These are phyloP conservation scores for Xanthoconium purpureum DNA, from an alignment of 768 basidiomycete genomes.

Conservation along the genomic window DNA sequence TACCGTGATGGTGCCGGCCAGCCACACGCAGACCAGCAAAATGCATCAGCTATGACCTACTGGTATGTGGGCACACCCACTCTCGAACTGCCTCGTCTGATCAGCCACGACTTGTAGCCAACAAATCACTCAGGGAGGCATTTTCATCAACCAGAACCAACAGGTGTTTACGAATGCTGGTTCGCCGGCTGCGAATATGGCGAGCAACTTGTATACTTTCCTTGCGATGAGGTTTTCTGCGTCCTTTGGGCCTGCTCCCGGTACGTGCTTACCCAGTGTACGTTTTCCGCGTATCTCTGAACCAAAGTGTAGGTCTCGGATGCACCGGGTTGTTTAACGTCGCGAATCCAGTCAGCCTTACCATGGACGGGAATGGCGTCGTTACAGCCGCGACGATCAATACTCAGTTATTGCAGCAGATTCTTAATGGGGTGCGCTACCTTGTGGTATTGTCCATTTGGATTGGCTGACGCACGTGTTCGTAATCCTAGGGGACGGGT, in stretches of 20 bases:
- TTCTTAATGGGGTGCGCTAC: slow-evolving; percentile 8
- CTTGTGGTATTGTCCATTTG: background rate
- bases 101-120: slow-evolving; percentile 6
- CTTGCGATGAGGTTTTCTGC: slow-evolving; percentile 29
- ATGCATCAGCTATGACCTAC: slow-evolving; percentile 21
- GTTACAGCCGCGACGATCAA: slow-evolving; percentile 28
- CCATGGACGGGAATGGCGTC: slow-evolving; percentile 25
- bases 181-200: slow-evolving; percentile 21
- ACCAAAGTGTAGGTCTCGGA: slow-evolving; percentile 17
- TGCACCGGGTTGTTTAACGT: slow-evolving; percentile 22
- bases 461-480: background rate
- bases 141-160: slow-evolving; percentile 26
- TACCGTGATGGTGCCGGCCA: slow-evolving; percentile 29
- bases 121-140: slow-evolving; percentile 21
- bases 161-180: slow-evolving; percentile 11
- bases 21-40: slow-evolving; percentile 20
- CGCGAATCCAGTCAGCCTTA: slow-evolving; percentile 21
- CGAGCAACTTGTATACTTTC: slow-evolving; percentile 28
- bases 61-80: slow-evolving; percentile 12
- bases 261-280: slow-evolving; percentile 6
- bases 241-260: slow-evolving; percentile 24
- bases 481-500: slow-evolving; percentile 1
- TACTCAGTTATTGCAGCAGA: slow-evolving; percentile 18
- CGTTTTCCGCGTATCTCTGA: background rate
- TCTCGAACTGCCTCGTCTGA: background rate